Percentiles rank a stretch among this genome's conserved stretches.
phyloP scores from a whole-genome alignment of 208 protist species.

The Trypanosoma cruzi region DNA sequence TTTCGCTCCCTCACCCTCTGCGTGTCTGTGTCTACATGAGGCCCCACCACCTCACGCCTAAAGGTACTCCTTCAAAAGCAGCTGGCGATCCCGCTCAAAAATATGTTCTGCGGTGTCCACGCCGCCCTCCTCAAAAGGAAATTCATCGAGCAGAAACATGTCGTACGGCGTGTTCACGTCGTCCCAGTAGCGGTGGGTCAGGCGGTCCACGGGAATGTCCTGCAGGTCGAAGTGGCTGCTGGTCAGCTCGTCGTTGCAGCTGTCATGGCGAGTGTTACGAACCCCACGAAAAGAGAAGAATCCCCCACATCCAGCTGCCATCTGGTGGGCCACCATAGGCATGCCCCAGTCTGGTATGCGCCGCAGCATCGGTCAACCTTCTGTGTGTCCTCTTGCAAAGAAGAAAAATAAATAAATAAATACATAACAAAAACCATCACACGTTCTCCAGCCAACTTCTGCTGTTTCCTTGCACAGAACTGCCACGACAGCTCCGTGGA shows the following conservation, averaged over 20 bases:
- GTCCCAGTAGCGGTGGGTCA: constrained; percentile 84
- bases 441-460: background rate
- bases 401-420: constrained; percentile 12
- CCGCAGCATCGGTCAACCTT: background rate
- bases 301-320: background rate
- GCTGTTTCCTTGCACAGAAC: too few relatives aligned
- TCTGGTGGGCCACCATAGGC: background rate
- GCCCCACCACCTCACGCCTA: background rate
- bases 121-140: constrained; percentile 12
- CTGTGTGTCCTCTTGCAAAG: background rate
- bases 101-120: constrained; percentile 10
- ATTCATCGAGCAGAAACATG: constrained; percentile 29
- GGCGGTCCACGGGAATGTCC: constrained; percentile 70
- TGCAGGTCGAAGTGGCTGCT: constrained; percentile 70
- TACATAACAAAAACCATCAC: background rate
- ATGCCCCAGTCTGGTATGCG: background rate
- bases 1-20: background rate
- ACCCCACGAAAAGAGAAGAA: constrained; percentile 3
- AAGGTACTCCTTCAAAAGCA: constrained; percentile 24
- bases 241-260: constrained; percentile 18
- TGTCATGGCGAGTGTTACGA: constrained; percentile 5
- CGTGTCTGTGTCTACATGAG: background rate
- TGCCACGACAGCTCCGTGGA: too few relatives aligned
- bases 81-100: constrained; percentile 4
- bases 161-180: constrained; percentile 46